Conservation (phyloP, 148 eudicot species). For the Persicaria maculosa region DNA sequence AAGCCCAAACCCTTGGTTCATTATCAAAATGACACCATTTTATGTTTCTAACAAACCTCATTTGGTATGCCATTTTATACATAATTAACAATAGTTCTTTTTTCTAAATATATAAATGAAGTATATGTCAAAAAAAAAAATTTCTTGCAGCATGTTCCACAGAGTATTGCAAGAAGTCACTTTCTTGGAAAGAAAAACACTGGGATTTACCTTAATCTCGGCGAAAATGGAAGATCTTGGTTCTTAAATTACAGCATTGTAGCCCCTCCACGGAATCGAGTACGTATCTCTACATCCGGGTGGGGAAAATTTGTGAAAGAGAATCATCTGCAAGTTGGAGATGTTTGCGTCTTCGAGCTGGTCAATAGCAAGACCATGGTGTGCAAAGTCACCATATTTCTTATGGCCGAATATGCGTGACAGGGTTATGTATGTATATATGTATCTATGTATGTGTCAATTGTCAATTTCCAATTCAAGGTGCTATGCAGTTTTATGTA, state of each 20-base stretch:
- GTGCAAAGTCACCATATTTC: background rate
- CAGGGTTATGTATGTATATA: too few relatives aligned
- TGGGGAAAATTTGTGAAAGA: background rate
- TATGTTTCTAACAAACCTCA: too few relatives aligned
- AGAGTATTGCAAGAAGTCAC: background rate
- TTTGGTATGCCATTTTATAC: too few relatives aligned
- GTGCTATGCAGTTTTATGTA: background rate
- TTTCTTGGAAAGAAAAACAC: background rate
- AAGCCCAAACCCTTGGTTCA: too few relatives aligned
- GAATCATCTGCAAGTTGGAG: background rate
- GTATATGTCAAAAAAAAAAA: too few relatives aligned
- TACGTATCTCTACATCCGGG: background rate
- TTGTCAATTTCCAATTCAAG: background rate
- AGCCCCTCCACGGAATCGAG: background rate
- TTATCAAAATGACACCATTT: too few relatives aligned
- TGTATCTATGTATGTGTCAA: background rate
- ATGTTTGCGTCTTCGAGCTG: background rate
- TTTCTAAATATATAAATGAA: too few relatives aligned
- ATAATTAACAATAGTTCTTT: too few relatives aligned
- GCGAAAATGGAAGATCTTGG: background rate
- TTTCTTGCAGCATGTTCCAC: background rate
- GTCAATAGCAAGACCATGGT: background rate
- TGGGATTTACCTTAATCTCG: background rate
- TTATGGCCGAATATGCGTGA: too few relatives aligned
- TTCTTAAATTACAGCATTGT: background rate